These are phyloP conservation scores for Perkinsela sp. DNA, from an alignment of 208 protist species.

Conservation along the genomic window DNA sequence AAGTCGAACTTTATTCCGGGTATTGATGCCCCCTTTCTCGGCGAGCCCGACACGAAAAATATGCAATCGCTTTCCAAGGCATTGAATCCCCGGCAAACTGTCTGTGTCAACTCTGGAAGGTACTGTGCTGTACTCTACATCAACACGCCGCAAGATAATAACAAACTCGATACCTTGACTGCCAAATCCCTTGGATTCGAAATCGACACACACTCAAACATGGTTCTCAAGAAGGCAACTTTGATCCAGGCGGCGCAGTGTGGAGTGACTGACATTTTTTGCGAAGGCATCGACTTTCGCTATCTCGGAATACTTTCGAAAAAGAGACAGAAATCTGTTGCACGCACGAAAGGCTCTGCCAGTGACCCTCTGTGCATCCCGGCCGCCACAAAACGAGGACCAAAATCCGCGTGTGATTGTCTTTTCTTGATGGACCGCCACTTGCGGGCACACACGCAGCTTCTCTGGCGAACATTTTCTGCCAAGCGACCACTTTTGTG, in stretches of 20 bases:
- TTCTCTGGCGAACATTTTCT: conserved; percentile 42
- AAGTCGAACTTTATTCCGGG: conserved; percentile 18
- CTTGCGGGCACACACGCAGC: conserved; percentile 31
- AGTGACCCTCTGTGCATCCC: conserved; percentile 3
- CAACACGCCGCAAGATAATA: conserved; percentile 36
- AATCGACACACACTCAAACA: conserved; percentile 47
- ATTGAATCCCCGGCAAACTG: conserved; percentile 26
- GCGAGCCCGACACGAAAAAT: conserved; percentile 53
- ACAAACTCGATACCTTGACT: conserved; percentile 25
- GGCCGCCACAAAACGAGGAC: not conserved
- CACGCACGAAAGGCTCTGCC: not conserved
- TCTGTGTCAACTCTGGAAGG: conserved; percentile 24
- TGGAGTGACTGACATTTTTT: conserved; percentile 48
- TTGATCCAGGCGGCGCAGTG: conserved; percentile 57
- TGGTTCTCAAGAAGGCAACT: conserved; percentile 42
- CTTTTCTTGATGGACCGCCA: conserved; percentile 12
- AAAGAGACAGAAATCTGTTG: not conserved
- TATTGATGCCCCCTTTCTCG: conserved; percentile 40
- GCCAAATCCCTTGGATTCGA: conserved; percentile 21
- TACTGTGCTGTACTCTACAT: conserved; percentile 59
- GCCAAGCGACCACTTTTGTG: conserved; percentile 46
- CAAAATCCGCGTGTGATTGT: not conserved
- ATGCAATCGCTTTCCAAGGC: conserved; percentile 56
- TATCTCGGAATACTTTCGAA: conserved; percentile 8
- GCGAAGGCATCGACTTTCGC: conserved; percentile 30